Evolutionary conservation across 257 asterid species (phyloP).

Genomic region (Asclepias syriaca): DNA sequence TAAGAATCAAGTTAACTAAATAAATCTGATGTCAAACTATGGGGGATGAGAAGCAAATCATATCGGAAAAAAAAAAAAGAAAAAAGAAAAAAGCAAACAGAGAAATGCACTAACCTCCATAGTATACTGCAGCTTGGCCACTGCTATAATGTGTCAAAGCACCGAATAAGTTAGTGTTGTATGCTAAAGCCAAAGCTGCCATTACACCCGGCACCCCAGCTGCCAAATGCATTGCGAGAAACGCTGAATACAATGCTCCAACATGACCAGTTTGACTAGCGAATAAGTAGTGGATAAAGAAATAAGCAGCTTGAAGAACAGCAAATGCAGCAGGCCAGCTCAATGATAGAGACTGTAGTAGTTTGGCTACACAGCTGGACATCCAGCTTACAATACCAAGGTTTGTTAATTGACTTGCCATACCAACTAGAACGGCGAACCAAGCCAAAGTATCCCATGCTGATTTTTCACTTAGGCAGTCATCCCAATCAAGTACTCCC

Average conservation of each 20-base stretch:
- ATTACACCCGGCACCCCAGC: slow-evolving; percentile 84
- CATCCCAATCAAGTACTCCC: slow-evolving; percentile 93
- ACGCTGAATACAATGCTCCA: slow-evolving; percentile 89
- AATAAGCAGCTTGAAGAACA: slow-evolving; percentile 83
- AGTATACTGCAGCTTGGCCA: slow-evolving; percentile 96
- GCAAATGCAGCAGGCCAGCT: slow-evolving; percentile 93
- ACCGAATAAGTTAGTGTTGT: slow-evolving; percentile 84
- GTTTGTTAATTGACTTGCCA: slow-evolving; percentile 90
- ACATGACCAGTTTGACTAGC: slow-evolving; percentile 97
- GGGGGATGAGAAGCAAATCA: slow-evolving; percentile 9
- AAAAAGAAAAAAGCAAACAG: neutral
- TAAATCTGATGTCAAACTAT: neutral
- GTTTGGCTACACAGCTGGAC: slow-evolving; percentile 70
- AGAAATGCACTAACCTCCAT: slow-evolving; percentile 56
- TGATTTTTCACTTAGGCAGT: slow-evolving; percentile 86
- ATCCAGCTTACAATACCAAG: slow-evolving; percentile 88
- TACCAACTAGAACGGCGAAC: slow-evolving; percentile 96
- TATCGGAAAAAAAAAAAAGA: neutral
- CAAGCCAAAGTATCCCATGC: slow-evolving; percentile 99
- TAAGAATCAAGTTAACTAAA: neutral
- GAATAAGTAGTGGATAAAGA: slow-evolving; percentile 84
- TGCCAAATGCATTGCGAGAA: slow-evolving; percentile 92
- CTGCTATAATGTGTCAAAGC: slow-evolving; percentile 97
- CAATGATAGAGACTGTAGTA: slow-evolving; percentile 61
- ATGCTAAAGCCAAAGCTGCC: slow-evolving; percentile 83